Conservation (phyloP, 768 basidiomycete genomes). For the Lentinula raphanica region DNA sequence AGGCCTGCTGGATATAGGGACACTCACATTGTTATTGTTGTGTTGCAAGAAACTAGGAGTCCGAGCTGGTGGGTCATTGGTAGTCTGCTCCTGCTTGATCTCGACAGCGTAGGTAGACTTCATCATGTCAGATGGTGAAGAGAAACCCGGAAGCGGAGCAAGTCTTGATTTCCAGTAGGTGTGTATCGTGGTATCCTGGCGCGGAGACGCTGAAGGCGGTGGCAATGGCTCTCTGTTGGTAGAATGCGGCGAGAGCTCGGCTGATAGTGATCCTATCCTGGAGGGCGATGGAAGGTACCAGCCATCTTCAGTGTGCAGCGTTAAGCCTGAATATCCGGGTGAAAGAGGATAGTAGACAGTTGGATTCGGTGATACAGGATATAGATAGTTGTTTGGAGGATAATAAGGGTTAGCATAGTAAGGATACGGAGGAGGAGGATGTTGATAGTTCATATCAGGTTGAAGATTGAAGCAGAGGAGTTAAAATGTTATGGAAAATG, state of each 20-base stretch:
- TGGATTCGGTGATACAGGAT: not conserved
- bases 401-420: not conserved
- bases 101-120: conserved; percentile 11
- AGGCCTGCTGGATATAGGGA: not conserved
- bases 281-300: not conserved
- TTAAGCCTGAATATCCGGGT: not conserved
- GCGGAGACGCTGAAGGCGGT: not conserved
- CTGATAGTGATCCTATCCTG: not conserved
- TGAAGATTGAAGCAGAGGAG: not conserved
- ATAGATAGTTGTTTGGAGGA: not conserved
- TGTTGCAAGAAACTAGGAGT: not conserved
- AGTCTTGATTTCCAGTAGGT: conserved; percentile 38
- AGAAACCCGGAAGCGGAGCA: conserved; percentile 37
- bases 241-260: not conserved
- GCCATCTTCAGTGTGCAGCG: not conserved
- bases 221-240: not conserved
- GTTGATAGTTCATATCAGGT: conserved; percentile 4
- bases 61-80: conserved; percentile 1
- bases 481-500: not conserved
- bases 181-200: conserved; percentile 17
- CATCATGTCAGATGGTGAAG: conserved; percentile 29
- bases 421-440: not conserved
- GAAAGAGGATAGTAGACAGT: not conserved
- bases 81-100: conserved; percentile 10
- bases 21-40: conserved; percentile 1